Base-by-base conservation (phyloP, 345 rosid species). In the Salix exigua region DNA sequence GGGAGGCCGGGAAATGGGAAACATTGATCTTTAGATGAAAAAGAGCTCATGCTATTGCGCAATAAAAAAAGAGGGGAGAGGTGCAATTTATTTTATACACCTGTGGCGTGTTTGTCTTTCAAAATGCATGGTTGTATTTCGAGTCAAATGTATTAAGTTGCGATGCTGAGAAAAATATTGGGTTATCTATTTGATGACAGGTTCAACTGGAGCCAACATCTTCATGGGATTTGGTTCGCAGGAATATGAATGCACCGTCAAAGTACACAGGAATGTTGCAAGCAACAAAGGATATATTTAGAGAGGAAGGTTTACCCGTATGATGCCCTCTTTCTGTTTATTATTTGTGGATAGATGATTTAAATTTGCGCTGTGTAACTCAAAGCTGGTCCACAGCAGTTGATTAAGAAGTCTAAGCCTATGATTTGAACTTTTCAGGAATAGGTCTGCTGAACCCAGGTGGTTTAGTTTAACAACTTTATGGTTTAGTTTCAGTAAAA, bases 271-370 rank as follows among this genome's bases (percentile, higher is more conserved):
- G 99, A 70, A 86, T 93, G 90, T 44, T 89, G 48, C 99, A 96
- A 76, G 99, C 99, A 18, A 80, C 94, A 5, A 96, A 83, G 88
- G 96, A 96, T 70, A 96, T 96, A 31, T 89, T 89, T 38, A 88
- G 92, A 84, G 99, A 95, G 83, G 99, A 95, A 87, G 98, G 99
- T 70, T 86, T 95, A 21, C 85, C 86, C 89, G 97, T 93, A 84
- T 10, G 87, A 73, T 79, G 66, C 58, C 1, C 37, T 18, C 73
- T 33, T 64, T 62, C 21, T 19, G 11, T 23, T 60, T 79, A 30
- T 13, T 14, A 21, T 42, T 30, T 14, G 18, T 71, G 58, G 70
- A 61, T 61, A 70, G n/a, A 33, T 58, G 66, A 33, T 53, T 37
- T 72, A 10, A 10, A 35, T 23, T 58, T 55, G 60, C 18, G 28